Evolutionary conservation across 169 alveolate species (phyloP).

Genomic region (Babesia ovata): DNA sequence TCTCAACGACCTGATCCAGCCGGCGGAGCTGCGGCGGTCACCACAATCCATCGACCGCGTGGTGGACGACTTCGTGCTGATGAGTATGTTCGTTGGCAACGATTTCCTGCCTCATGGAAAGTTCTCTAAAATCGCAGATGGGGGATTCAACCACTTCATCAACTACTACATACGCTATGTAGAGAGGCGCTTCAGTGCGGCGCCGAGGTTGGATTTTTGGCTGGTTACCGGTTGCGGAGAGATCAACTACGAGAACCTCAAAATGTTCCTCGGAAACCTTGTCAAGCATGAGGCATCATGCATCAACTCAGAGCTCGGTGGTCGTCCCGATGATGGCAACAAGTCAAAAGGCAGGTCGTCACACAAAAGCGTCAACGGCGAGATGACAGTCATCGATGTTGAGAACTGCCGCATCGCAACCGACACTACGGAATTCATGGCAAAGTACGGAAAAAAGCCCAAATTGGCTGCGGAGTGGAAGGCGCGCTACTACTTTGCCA

Average conservation of each 20-base stretch:
- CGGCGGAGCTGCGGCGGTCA: constrained; percentile 56
- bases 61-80: constrained; percentile 92
- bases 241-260: constrained; percentile 47
- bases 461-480: constrained; percentile 57
- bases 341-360: constrained; percentile 3
- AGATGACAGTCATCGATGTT: constrained; percentile 57
- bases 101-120: constrained; percentile 92
- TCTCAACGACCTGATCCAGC: constrained; percentile 75
- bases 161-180: constrained; percentile 62
- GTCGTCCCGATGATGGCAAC: constrained; percentile 15
- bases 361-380: not conserved
- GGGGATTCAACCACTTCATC: constrained; percentile 57
- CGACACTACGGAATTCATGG: constrained; percentile 59
- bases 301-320: constrained; percentile 24
- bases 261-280: constrained; percentile 24
- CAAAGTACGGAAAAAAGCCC: constrained; percentile 65
- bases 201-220: constrained; percentile 41
- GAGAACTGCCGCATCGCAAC: constrained; percentile 53
- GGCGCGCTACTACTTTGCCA: constrained; percentile 67
- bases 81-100: constrained; percentile 94
- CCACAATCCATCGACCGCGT: constrained; percentile 76
- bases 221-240: constrained; percentile 67
- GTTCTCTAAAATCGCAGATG: constrained; percentile 65
- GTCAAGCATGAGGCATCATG: constrained; percentile 28
- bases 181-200: constrained; percentile 30